phyloP scores from a whole-genome alignment of 208 protist genomes.

The Entamoeba invadens region DNA sequence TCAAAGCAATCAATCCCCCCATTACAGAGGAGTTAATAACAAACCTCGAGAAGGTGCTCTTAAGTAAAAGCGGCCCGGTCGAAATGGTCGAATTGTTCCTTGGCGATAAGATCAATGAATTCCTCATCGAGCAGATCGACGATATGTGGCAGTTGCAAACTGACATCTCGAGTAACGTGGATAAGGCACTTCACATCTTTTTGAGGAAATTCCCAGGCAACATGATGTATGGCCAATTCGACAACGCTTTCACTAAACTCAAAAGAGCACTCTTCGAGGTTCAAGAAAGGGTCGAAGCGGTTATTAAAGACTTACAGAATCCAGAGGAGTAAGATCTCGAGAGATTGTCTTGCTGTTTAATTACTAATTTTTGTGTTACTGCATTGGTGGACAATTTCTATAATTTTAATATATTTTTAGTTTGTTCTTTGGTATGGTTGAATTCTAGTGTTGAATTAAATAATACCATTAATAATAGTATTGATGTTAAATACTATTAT shows the following conservation, averaged over 20 bases:
- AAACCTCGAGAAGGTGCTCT: not conserved
- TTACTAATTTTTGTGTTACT: too few relatives aligned
- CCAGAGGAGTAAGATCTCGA: too few relatives aligned
- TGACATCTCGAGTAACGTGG: not conserved
- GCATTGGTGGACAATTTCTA: too few relatives aligned
- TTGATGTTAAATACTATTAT: too few relatives aligned
- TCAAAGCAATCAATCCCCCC: not conserved
- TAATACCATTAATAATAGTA: too few relatives aligned
- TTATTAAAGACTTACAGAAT: too few relatives aligned
- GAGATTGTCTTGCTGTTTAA: too few relatives aligned
- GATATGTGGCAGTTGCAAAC: not conserved
- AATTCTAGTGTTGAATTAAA: too few relatives aligned
- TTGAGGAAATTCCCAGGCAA: not conserved
- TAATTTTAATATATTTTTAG: too few relatives aligned
- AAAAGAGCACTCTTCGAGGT: not conserved
- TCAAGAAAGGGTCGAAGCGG: not conserved
- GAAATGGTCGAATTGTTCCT: not conserved
- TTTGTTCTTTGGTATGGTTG: too few relatives aligned
- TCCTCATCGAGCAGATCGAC: not conserved
- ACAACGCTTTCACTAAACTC: not conserved
- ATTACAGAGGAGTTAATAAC: not conserved
- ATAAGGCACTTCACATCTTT: not conserved
- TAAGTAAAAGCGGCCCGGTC: not conserved
- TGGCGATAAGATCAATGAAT: not conserved
- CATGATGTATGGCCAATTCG: not conserved